These are phyloP conservation scores for Clonostachys rhizophaga DNA, from an alignment of 2,329 filamentous ascomycete genomes.

Conservation along the genomic window DNA sequence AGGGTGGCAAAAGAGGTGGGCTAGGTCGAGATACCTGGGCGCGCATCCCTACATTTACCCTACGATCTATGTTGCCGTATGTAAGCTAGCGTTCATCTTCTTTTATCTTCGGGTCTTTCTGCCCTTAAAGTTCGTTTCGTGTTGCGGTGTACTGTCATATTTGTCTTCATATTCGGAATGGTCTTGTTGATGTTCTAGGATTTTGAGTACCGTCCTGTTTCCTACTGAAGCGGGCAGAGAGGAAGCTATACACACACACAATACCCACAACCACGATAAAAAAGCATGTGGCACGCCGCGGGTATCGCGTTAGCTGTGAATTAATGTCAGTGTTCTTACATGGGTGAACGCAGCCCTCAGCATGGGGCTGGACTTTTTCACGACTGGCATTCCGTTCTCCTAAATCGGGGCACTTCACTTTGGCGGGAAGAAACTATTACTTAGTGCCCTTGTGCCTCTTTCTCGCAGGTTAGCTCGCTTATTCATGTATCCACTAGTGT, in stretches of 20 bases:
- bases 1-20: too few species aligned
- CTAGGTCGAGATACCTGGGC: too few species aligned
- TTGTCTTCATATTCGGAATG: slow-evolving; percentile 31
- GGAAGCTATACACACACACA: slow-evolving; percentile 32
- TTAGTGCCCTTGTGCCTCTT: slow-evolving; percentile 19
- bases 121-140: slow-evolving; percentile 24
- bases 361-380: slow-evolving; percentile 46
- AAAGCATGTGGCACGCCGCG: too few species aligned
- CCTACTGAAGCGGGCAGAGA: slow-evolving; percentile 33
- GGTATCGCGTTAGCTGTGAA: too few species aligned
- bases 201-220: slow-evolving; percentile 47
- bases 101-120: slow-evolving; percentile 53
- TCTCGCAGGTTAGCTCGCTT: background rate
- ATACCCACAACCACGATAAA: too few species aligned
- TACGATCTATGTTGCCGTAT: too few species aligned
- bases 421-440: slow-evolving; percentile 40
- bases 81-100: slow-evolving; percentile 44
- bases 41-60: too few species aligned
- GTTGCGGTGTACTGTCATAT: slow-evolving; percentile 33
- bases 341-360: slow-evolving; percentile 47
- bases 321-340: slow-evolving; percentile 40
- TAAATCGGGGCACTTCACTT: slow-evolving; percentile 35
- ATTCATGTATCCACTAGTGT: slow-evolving; percentile 12
- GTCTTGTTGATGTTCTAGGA: slow-evolving; percentile 34
- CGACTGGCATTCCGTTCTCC: slow-evolving; percentile 43